Conservation (phyloP, 495 filamentous ascomycete species). For the Geopyxis carbonaria region DNA sequence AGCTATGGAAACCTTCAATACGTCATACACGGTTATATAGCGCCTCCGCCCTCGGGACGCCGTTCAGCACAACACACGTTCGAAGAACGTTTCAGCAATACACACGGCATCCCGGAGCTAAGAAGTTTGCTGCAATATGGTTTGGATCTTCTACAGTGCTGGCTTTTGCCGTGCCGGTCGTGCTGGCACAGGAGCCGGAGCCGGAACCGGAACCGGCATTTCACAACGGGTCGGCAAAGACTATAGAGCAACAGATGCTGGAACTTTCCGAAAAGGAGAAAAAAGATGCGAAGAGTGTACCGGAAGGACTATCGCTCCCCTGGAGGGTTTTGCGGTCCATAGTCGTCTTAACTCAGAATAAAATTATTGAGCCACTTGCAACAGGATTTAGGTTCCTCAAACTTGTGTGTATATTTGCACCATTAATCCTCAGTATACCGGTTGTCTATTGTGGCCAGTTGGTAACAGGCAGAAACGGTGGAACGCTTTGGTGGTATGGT, state of each 20-base stretch:
- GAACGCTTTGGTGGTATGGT: constrained; percentile 87
- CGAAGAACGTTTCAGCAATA: neutral
- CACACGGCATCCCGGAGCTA: neutral
- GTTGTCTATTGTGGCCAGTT: constrained; percentile 58
- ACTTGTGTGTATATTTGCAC: constrained; percentile 74
- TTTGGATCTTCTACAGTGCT: neutral
- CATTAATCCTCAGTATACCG: constrained; percentile 65
- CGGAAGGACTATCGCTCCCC: constrained; percentile 9
- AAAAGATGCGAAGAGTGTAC: constrained; percentile 3
- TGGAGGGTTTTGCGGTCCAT: constrained; percentile 3
- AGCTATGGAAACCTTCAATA: neutral
- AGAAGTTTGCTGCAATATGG: neutral
- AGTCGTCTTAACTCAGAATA: constrained; percentile 12
- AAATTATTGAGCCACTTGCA: constrained; percentile 55
- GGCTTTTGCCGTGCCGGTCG: neutral
- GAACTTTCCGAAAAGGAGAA: constrained; percentile 17
- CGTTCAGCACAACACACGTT: neutral
- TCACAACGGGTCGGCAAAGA: constrained; percentile 7
- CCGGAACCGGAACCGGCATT: neutral
- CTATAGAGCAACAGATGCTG: constrained; percentile 20
- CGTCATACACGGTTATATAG: constrained; percentile 1
- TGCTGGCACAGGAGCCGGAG: neutral
- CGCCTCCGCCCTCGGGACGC: neutral
- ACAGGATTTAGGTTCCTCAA: constrained; percentile 76
- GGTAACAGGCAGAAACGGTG: constrained; percentile 44